Conservation (phyloP, 1,139 yeast species). For the Schwanniomyces etchellsii region DNA sequence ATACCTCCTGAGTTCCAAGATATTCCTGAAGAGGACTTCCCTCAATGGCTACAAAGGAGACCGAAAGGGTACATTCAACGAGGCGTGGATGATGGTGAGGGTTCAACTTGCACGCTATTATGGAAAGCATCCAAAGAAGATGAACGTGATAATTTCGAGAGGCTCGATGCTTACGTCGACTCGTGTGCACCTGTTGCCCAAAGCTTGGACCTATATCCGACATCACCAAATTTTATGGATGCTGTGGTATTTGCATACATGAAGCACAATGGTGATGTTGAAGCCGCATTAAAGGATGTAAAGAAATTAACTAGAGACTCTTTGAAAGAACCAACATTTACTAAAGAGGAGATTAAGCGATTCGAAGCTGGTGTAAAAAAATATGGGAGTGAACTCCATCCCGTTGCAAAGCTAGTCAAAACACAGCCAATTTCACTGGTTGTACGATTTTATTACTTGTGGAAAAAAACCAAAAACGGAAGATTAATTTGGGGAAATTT, state of each 20-base stretch:
- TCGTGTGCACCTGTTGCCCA: constrained; percentile 55
- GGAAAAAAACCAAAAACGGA: constrained; percentile 86
- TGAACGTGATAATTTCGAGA: constrained; percentile 21
- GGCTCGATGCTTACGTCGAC: constrained; percentile 50
- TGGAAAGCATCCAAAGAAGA: constrained; percentile 54
- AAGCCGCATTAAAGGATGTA: constrained; percentile 35
- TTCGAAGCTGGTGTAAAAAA: constrained; percentile 74
- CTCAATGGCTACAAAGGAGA: constrained; percentile 72
- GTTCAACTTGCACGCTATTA: constrained; percentile 52
- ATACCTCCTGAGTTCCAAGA: constrained; percentile 45
- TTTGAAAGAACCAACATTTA: constrained; percentile 72
- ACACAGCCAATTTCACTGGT: constrained; percentile 71
- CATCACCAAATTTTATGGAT: constrained; percentile 78
- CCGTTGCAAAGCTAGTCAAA: constrained; percentile 62
- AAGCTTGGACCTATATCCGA: constrained; percentile 39
- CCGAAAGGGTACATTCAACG: constrained; percentile 84
- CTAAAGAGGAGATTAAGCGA: constrained; percentile 52
- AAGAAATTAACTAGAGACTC: constrained; percentile 47
- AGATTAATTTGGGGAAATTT: constrained; percentile 76
- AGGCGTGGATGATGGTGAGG: constrained; percentile 61
- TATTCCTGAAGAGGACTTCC: constrained; percentile 42
- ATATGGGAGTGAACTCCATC: constrained; percentile 76
- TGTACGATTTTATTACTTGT: constrained; percentile 78
- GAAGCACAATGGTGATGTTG: constrained; percentile 45
- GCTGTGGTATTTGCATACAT: constrained; percentile 53